These are phyloP conservation scores for Takakia lepidozioides DNA, from an alignment of 225 moss, liverwort and hornwort species.

Conservation along the genomic window DNA sequence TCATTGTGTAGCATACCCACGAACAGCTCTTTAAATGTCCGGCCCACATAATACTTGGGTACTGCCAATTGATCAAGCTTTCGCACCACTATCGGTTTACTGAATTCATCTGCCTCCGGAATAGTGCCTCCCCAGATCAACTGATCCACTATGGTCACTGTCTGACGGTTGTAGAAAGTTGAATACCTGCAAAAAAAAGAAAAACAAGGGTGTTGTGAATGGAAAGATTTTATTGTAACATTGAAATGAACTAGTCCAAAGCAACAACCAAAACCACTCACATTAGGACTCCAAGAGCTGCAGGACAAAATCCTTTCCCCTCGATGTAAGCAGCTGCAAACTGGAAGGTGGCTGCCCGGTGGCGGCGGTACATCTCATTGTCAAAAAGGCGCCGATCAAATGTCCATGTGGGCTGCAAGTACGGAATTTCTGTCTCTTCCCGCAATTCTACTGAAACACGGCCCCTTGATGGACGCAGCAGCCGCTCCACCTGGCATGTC, in stretches of 20 bases:
- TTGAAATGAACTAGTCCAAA: neutral
- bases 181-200: conserved; percentile 51
- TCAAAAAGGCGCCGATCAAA: conserved; percentile 85
- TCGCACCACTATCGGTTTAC: no score
- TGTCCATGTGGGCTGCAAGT: conserved; percentile 70
- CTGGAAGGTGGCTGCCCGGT: conserved; percentile 81
- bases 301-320: conserved; percentile 89
- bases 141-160: conserved; percentile 80
- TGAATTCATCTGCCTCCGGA: conserved; percentile 21
- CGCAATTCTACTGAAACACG: conserved; percentile 84
- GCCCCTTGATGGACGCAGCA: conserved; percentile 54
- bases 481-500: conserved; percentile 67
- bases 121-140: conserved; percentile 78
- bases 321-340: conserved; percentile 92
- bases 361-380: conserved; percentile 71
- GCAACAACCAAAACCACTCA: conserved; percentile 20
- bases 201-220: neutral
- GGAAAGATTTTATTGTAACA: neutral
- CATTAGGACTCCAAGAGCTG: conserved; percentile 84
- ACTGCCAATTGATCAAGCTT: conserved; percentile 73
- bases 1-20: conserved; percentile 50
- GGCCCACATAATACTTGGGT: conserved; percentile 46
- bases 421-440: conserved; percentile 81
- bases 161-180: conserved; percentile 80
- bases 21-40: conserved; percentile 65